Evolutionary conservation across 306 rosid genomes (phyloP), one percentile per base, ranked within the genome.

Genomic region (Trichosanthes truncata): DNA sequence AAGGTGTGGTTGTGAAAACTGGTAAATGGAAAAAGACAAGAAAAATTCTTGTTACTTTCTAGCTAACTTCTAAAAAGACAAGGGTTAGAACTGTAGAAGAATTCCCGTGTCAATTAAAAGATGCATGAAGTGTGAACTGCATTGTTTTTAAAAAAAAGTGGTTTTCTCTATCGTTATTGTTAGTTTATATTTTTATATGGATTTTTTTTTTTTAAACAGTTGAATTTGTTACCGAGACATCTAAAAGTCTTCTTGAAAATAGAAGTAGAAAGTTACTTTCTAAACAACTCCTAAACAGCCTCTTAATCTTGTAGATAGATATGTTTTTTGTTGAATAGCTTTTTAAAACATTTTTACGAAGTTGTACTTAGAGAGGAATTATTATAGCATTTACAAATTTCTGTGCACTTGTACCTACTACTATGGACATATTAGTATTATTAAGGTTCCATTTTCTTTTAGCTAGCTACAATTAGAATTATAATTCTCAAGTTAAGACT

Each of bases 51-150:
- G 76, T 69, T 56, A 45, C 35, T 71, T 71, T 21, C 53, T 43
- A 3, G 76, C 35, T 45, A 45, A 71, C 56, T 71, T 46, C 56
- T 68, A 48, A 73, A 48, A 73, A 73, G 78, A 73, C 59, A 73
- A 73, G 13, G 43, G 38, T 4, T 4, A 46, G 46, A 18, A 66
- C 73, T 66, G 69, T 31, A 31, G 78, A 46, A 73, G 41, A 72
- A 43, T n/a, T 29, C 48, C 21, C 71, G 13, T 66, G 73, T 66
- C 73, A 35, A 66, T 36, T 17, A 66, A 66, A 36, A 36, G 29
- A 35, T 36, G 25, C 26, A 8, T 66, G 29, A 36, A 36, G 48
- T 66, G 48, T 36, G 73, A 18, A 35, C 9, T 33, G 46, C 40
- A 65, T 63, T 63, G 15, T 62, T 18, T 36, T 65, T n/a, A n/a